Conservation (phyloP, 1,284 basidiomycete genomes). For the Trichosporon inkin region DNA sequence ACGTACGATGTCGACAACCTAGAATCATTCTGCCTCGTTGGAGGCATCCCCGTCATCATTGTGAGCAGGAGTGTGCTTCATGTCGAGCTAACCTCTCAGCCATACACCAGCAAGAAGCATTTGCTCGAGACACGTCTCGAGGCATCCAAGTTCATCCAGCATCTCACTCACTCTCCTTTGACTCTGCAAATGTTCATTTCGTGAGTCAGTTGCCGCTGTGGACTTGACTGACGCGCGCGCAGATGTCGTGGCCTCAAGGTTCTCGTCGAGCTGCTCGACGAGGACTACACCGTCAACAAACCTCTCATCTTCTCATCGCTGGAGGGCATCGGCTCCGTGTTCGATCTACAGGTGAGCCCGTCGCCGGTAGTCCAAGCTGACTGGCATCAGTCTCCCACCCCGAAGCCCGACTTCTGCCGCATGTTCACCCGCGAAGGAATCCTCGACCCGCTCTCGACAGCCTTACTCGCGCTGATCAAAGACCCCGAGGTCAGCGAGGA, state of each 20-base stretch:
- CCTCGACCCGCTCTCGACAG: constrained; percentile 84
- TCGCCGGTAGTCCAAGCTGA: not conserved
- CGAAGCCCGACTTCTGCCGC: constrained; percentile 95
- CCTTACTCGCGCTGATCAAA: constrained; percentile 79
- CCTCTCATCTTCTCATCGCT: constrained; percentile 91
- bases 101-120: constrained; percentile 90
- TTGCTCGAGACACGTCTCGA: constrained; percentile 89
- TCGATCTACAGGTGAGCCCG: constrained; percentile 65
- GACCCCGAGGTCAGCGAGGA: constrained; percentile 64
- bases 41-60: constrained; percentile 89
- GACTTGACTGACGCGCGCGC: constrained; percentile 16
- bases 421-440: constrained; percentile 96
- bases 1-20: constrained; percentile 76
- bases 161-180: constrained; percentile 84
- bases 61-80: constrained; percentile 55
- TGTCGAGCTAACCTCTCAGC: constrained; percentile 27
- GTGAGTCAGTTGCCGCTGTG: constrained; percentile 55
- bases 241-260: constrained; percentile 91
- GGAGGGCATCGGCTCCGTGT: constrained; percentile 89
- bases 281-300: constrained; percentile 83
- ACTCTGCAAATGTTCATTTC: constrained; percentile 98
- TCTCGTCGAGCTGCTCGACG: constrained; percentile 90
- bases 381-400: constrained; percentile 69
- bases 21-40: constrained; percentile 92
- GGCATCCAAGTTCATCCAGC: constrained; percentile 87